A percentile compares a stretch with the other conserved stretches of the same genome.
Evolutionary conservation across 129 eudicot genomes (phyloP).

Genomic region (Ambrosia trifida): DNA sequence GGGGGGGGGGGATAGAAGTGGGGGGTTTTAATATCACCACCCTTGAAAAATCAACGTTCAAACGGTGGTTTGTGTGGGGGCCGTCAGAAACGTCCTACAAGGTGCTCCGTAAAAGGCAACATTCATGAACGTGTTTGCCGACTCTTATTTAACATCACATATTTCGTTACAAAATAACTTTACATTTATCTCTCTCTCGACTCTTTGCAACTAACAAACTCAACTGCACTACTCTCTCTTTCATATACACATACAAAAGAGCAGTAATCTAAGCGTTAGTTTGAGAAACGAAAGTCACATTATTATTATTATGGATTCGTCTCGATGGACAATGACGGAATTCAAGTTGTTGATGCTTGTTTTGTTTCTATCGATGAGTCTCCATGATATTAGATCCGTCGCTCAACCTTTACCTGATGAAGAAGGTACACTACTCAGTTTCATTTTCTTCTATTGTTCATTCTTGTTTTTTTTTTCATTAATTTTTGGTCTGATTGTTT

Average conservation of each 20-base stretch:
- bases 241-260: not conserved
- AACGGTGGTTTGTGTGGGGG: not conserved
- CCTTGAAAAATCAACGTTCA: not conserved
- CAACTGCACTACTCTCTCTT: not conserved
- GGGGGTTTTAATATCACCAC: too few species aligned
- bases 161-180: not conserved
- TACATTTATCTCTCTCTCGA: not conserved
- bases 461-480: too few species aligned
- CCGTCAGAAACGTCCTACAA: not conserved
- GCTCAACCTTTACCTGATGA: constrained; percentile 49
- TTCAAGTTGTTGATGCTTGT: constrained; percentile 19
- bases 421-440: constrained; percentile 31
- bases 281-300: constrained; percentile 17
- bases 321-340: constrained; percentile 11
- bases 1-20: too few species aligned
- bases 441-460: too few species aligned
- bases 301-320: constrained; percentile 19
- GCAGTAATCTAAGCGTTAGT: constrained; percentile 18
- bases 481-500: too few species aligned
- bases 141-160: not conserved
- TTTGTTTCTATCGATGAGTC: constrained; percentile 16
- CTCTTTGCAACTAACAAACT: too few species aligned
- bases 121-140: not conserved
- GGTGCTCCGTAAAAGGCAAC: constrained; percentile 12
- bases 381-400: constrained; percentile 28